Percentiles rank a stretch among this genome's conserved stretches.
Conservation (phyloP, 2,329 filamentous ascomycete species). For the Fusarium tjaetaba region DNA sequence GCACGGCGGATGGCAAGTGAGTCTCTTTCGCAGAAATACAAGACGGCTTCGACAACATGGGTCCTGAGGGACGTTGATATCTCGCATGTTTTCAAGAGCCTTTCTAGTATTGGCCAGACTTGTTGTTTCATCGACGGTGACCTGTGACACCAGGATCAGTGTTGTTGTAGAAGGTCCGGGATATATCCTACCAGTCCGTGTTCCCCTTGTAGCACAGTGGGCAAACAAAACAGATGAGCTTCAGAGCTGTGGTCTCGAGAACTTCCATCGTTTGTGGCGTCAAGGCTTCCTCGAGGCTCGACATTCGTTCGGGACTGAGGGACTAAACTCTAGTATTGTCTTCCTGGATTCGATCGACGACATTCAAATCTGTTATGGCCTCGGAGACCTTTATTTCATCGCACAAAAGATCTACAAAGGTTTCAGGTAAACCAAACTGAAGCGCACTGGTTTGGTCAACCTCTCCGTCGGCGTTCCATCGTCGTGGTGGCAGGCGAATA, state of each 20-base stretch:
- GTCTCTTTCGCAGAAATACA: slow-evolving; percentile 46
- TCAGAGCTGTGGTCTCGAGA: slow-evolving; percentile 27
- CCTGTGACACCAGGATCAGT: slow-evolving; percentile 11
- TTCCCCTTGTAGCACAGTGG: slow-evolving; percentile 46
- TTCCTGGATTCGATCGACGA: slow-evolving; percentile 9
- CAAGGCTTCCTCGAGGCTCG: background rate
- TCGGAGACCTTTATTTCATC: slow-evolving; percentile 14
- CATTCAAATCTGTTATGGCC: background rate
- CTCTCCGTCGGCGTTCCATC: slow-evolving; percentile 41
- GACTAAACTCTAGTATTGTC: slow-evolving; percentile 33
- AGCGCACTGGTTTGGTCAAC: slow-evolving; percentile 28
- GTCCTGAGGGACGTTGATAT: slow-evolving; percentile 24
- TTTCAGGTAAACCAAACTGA: slow-evolving; percentile 34
- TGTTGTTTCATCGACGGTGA: slow-evolving; percentile 33
- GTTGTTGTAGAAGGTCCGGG: accelerated
- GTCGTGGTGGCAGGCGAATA: slow-evolving; percentile 26
- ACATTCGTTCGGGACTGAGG: slow-evolving; percentile 11
- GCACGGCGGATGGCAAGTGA: slow-evolving; percentile 33
- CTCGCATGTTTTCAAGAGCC: slow-evolving; percentile 4
- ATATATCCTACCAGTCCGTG: slow-evolving; percentile 37
- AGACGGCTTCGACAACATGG: slow-evolving; percentile 36
- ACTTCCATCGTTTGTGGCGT: slow-evolving; percentile 24
- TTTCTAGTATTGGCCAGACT: slow-evolving; percentile 41
- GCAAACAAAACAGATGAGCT: slow-evolving; percentile 41
- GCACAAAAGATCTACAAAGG: slow-evolving; percentile 27